These are phyloP conservation scores for Yarrowia galli DNA, from an alignment of 1,139 yeast genomes.

Conservation along the genomic window DNA sequence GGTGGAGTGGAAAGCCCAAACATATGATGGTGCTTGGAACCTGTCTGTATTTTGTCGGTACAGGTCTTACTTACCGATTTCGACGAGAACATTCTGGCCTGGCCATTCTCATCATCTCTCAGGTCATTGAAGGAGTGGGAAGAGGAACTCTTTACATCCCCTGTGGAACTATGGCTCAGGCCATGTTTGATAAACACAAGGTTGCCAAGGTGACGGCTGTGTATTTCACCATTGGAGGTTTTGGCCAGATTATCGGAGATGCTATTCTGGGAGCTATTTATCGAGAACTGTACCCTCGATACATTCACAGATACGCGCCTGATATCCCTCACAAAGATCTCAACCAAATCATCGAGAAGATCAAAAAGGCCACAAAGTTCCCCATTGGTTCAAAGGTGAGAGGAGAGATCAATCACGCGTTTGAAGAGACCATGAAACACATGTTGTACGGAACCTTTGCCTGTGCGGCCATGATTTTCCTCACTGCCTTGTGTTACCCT, in stretches of 20 bases:
- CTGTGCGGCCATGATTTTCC: slow-evolving; percentile 3
- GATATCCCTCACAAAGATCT: slow-evolving; percentile 12
- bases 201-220: slow-evolving; percentile 19
- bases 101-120: not conserved
- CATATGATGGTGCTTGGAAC: slow-evolving; percentile 21
- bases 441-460: slow-evolving; percentile 24
- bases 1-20: slow-evolving; percentile 17
- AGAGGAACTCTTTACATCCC: slow-evolving; percentile 21
- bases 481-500: not conserved
- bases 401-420: slow-evolving; percentile 1
- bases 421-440: slow-evolving; percentile 18
- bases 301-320: slow-evolving; percentile 13
- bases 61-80: slow-evolving; percentile 9
- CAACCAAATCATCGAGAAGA: slow-evolving; percentile 2
- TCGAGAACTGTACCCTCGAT: not conserved
- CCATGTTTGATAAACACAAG: slow-evolving; percentile 20
- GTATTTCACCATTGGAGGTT: slow-evolving; percentile 7
- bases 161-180: slow-evolving; percentile 24
- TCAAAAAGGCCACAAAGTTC: slow-evolving; percentile 27
- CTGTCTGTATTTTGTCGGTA: slow-evolving; percentile 3
- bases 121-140: slow-evolving; percentile 8
- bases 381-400: slow-evolving; percentile 12
- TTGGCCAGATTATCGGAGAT: slow-evolving; percentile 21
- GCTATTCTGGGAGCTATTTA: slow-evolving; percentile 14
- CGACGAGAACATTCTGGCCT: slow-evolving; percentile 1